phyloP scores from a whole-genome alignment of 129 eudicot genomes.

The Helianthus tuberosus region DNA sequence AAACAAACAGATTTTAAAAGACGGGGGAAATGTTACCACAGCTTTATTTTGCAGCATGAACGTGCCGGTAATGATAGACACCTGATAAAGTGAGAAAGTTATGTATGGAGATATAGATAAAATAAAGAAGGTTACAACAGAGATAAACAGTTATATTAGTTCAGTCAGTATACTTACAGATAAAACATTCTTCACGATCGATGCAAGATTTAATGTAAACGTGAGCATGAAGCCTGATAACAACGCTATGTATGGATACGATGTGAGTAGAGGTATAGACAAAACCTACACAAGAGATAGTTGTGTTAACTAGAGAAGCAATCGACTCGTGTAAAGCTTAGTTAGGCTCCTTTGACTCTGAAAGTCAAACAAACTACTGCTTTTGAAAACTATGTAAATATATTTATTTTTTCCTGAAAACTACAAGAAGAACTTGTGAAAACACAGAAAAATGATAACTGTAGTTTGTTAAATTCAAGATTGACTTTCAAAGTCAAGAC shows the following conservation, averaged over 20 bases:
- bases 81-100: conserved; percentile 35
- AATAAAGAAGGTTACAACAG: conserved; percentile 3
- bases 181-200: conserved; percentile 65
- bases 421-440: background rate
- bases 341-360: background rate
- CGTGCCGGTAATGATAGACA: conserved; percentile 56
- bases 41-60: conserved; percentile 81
- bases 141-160: background rate
- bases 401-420: no score
- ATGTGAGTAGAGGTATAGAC: conserved; percentile 67
- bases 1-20: background rate
- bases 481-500: conserved; percentile 15
- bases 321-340: background rate
- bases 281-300: conserved; percentile 46
- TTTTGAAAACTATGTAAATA: no score
- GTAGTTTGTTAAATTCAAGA: background rate
- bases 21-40: conserved; percentile 55
- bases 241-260: conserved; percentile 78
- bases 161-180: conserved; percentile 46
- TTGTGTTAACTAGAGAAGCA: background rate
- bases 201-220: conserved; percentile 57
- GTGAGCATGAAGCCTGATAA: conserved; percentile 65
- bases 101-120: background rate
- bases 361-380: background rate
- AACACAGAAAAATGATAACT: conserved; percentile 5